Percentiles rank a stretch among this genome's conserved stretches.
Conservation (phyloP, 768 basidiomycete species). For the Amanita polypyramis region DNA sequence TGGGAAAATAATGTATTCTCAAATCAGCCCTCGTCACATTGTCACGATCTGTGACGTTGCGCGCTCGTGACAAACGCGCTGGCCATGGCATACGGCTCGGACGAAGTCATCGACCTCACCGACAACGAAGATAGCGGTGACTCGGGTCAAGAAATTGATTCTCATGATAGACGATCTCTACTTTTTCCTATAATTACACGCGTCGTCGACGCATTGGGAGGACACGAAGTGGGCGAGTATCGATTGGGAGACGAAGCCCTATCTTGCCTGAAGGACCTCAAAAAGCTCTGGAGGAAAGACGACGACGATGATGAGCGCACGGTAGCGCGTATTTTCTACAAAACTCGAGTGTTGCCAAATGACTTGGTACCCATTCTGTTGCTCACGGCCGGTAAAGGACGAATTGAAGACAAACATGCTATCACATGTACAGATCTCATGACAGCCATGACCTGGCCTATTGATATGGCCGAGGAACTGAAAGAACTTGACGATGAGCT, state of each 20-base stretch:
- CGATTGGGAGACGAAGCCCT: constrained; percentile 72
- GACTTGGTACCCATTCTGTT: constrained; percentile 84
- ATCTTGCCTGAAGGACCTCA: constrained; percentile 87
- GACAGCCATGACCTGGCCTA: constrained; percentile 98
- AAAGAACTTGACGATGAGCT: constrained; percentile 82
- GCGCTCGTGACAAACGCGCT: constrained; percentile 7
- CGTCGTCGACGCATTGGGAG: constrained; percentile 77
- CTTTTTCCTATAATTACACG: constrained; percentile 59
- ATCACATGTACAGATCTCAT: constrained; percentile 82
- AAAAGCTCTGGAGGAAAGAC: constrained; percentile 93
- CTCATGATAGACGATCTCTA: constrained; percentile 37
- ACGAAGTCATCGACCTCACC: constrained; percentile 21
- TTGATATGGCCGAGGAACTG: constrained; percentile 89
- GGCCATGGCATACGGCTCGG: constrained; percentile 2
- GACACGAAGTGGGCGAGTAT: constrained; percentile 56
- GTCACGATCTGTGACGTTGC: constrained; percentile 5
- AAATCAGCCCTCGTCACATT: no score
- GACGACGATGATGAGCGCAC: constrained; percentile 96
- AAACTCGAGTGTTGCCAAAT: constrained; percentile 75
- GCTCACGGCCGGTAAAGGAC: constrained; percentile 67
- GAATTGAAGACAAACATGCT: constrained; percentile 74
- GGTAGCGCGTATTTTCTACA: constrained; percentile 87
- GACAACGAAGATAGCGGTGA: constrained; percentile 18
- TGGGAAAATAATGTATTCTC: no score
- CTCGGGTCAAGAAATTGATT: constrained; percentile 11